A percentile compares a stretch with the other conserved stretches of the same genome.
Conservation (phyloP, 805 yeast genomes). For the Jamesozyma jinghongensis region DNA sequence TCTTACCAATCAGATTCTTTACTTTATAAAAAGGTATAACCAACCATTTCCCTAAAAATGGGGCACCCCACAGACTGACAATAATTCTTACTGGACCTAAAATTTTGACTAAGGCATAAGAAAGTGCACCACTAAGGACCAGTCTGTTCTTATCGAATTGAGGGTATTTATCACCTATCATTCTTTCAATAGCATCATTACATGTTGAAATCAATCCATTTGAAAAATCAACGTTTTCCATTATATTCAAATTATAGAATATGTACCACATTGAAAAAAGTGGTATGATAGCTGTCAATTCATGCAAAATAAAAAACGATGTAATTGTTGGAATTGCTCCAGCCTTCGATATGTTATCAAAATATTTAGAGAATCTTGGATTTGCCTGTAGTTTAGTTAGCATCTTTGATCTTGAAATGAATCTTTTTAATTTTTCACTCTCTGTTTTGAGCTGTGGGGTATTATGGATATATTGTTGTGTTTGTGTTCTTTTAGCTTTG, state of each 20-base stretch:
- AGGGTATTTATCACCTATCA: conserved; percentile 34
- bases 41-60: conserved; percentile 22
- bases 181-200: conserved; percentile 44
- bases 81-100: conserved; percentile 28
- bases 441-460: conserved; percentile 1
- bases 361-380: conserved; percentile 22
- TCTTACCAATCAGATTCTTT: neutral
- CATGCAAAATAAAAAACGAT: conserved; percentile 62
- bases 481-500: too few relatives aligned
- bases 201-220: conserved; percentile 45
- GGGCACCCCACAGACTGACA: conserved; percentile 30
- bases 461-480: neutral
- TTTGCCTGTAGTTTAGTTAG: conserved; percentile 20
- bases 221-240: conserved; percentile 14
- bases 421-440: conserved; percentile 13
- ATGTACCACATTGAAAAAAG: conserved; percentile 58
- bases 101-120: conserved; percentile 59
- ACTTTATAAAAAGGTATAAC: conserved; percentile 15
- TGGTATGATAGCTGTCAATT: conserved; percentile 65
- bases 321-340: conserved; percentile 35
- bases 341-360: conserved; percentile 22
- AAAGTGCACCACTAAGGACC: conserved; percentile 63
- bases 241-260: conserved; percentile 45
- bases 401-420: conserved; percentile 20
- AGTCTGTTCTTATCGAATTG: conserved; percentile 41